Base-by-base conservation (phyloP, 331 rosid species). In the Quercus tomentella region DNA sequence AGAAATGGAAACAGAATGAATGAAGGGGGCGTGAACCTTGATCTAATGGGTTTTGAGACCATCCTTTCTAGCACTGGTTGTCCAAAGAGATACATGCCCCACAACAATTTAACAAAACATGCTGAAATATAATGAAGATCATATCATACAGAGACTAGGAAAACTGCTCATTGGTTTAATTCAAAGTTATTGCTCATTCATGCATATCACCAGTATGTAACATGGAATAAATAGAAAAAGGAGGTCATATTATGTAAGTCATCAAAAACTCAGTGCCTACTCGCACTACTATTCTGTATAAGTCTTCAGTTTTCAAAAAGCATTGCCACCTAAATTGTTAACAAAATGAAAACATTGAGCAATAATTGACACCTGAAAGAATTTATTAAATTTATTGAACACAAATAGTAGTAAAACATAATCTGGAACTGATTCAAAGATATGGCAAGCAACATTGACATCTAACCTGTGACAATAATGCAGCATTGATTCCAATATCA, bases 401-500 rank as follows among this genome's bases (percentile, higher is more conserved):
- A 63, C 41, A 10, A 23, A 4, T 60, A 22, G 25, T 60, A 4
- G 33, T 60, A 23, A 11, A 84, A 81, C 45, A 75, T 31, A 70
- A 66, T 33, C 57, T 71, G 28, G 41, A 72, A 77, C 56, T 35
- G 25, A 75, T 31, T 72, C 61, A 51, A 67, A 62, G 41, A 60
- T 62, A 58, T 41, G 61, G 70, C 75, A 80, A 80, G 80, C 73
- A 62, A 81, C 63, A 67, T 74, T 70, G 80, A 72, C 54, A 67
- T 54, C 89, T 77, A 77, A 95, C 99, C 99, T 95, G 99, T 70
- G 99, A 96, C 63, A 96, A 82, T 77, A 96, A 78, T 41, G 99
- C 86, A 21, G 92, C 98, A 80, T 96, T 85, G 83, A 93, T 96
- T 83, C 99, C 99, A 57, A 96, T 96, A 86, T 96, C 99, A 81